Base-by-base conservation (phyloP, 2,329 filamentous ascomycete genomes). In the Hypoxylon sp. region DNA sequence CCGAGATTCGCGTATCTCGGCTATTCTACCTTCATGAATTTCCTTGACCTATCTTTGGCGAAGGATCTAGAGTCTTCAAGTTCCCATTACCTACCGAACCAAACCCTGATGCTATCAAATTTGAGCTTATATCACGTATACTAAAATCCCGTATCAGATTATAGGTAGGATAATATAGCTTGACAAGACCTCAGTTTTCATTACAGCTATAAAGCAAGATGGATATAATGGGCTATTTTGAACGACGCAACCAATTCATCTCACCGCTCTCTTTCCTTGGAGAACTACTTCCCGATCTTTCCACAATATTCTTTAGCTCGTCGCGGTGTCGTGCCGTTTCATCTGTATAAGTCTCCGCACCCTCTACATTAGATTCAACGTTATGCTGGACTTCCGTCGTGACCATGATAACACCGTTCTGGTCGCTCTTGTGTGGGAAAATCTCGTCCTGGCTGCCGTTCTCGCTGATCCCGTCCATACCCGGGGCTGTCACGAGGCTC, bases 361-460 rank as follows among this genome's bases (percentile, higher is more conserved):
- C 57, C 29, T 63, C 62, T 30, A 45, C 30, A 11, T 27, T 50
- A 2, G 32, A 39, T 37, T 70, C 70, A 12, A 67, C 34, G n/a
- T 46, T 52, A 50, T 58, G 63, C 29, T 66, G 39, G 8, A 69
- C 34, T 45, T 71, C 68, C 14, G 55, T 62, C 21, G 61, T 69
- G 1, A 71, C 65, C 54, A 65, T 61, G 5, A 71, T 71, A 7
- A 46, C 63, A 23, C 71, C 64, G 3, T 27, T 61, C 16, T 65
- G 45, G n/a, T 68, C 67, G 6, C 34, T 63, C 30, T 53, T 66
- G 19, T 68, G 60, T 11, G 66, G 67, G 45, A 68, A 70, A 50
- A 69, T 63, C 48, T 69, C 70, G n/a, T 70, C 65, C 46, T 68
- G 58, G 50, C 63, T 69, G 23, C 53, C 56, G 39, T 66, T 67